Base-by-base conservation (phyloP, 2,329 filamentous ascomycete species). In the Mycocentrospora acerina region DNA sequence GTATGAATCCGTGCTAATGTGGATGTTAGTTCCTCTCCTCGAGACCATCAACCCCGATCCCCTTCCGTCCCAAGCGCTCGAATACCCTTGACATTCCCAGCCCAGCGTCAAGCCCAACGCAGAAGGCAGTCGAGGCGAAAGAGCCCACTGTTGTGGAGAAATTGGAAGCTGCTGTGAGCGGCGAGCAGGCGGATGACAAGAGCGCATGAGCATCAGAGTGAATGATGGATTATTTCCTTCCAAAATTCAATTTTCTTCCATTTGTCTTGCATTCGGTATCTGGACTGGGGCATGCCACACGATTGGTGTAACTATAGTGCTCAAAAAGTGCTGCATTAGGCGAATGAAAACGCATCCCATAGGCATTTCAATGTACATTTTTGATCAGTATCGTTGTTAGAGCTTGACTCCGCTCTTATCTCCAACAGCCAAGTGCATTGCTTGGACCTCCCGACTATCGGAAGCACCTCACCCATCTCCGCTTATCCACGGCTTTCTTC, bases 11-110 rank as follows among this genome's bases (percentile, higher is more conserved):
- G 10, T 32, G 30, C 51, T 57, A 47, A 57, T 36, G 26, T 3
- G 18, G 7, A 1, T 22, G 1, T n/a, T 25, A 90, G 86, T 91
- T 91, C 67, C 76, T 89, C 24, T 76, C 80, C 17, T 87, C 82
- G 51, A 76, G 83, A 45, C 82, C 85, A 3, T 78, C 79, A 24
- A 89, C 85, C 27, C 86, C 86, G 14, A 75, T 83, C 32, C 73
- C 82, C 7, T 79, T 82, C 70, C 77, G 78, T 43, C 77, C 77
- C 7, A 76, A 74, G 48, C 73, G 79, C 40, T 74, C 77, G 31
- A 76, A 79, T 46, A 74, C 73, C 14, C 47, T 60, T 29, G 59
- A 62, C 3, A 54, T 71, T 14, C 57, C 60, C 14, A 58, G 49
- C 30, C 54, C 58, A 2, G 50, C 54, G 19, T 40, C 46, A 22